Base-by-base conservation (phyloP, 1,284 basidiomycete genomes). In the Pseudozyma pruni region DNA sequence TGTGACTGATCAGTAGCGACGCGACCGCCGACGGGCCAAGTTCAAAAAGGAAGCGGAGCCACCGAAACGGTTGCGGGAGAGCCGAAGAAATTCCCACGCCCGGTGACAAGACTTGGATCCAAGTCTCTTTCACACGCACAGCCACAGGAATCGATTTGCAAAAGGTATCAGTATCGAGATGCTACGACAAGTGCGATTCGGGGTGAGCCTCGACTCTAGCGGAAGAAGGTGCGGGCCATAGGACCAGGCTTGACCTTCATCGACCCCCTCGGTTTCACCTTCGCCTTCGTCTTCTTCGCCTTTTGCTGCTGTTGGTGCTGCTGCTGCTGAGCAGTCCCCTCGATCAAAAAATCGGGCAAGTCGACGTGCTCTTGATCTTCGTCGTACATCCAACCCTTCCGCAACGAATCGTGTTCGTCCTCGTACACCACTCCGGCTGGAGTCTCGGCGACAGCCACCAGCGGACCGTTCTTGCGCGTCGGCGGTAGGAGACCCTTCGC, bases 321-420 rank as follows among this genome's bases (percentile, higher is more conserved):
- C 19, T 40, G 42, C 6, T 52, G 42, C 17, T 6, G 7, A 7
- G 27, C 27, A 11, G 27, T 11, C 11, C 27, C 27, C 27, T 70
- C 67, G 52, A 70, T 70, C 8, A 56, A 56, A 22, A 64, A 64
- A 2, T 59, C 60, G n/a, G 67, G 67, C 44, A 70, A 35, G 3
- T 63, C 33, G 10, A 37, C 38, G 2, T 27, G 14, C 1, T 55
- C 55, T 4, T 51, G 54, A 11, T 61, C 52, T 8, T 44, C 50
- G 3, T 58, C 67, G 45, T 70, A 58, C 7, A 52, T 34, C 67
- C 67, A 70, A 5, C 60, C 67, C 32, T 50, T 49, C 11, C 53
- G 47, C 22, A 59, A 51, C 0, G 56, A 60, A 22, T 61, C 53
- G 47, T 66, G 49, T 40, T 71, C 56, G 23, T 61, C 53, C n/a